Evolutionary conservation across 768 basidiomycete species (phyloP), one percentile per base, ranked within the genome.

Genomic region (Termitomyces eurrhizus): DNA sequence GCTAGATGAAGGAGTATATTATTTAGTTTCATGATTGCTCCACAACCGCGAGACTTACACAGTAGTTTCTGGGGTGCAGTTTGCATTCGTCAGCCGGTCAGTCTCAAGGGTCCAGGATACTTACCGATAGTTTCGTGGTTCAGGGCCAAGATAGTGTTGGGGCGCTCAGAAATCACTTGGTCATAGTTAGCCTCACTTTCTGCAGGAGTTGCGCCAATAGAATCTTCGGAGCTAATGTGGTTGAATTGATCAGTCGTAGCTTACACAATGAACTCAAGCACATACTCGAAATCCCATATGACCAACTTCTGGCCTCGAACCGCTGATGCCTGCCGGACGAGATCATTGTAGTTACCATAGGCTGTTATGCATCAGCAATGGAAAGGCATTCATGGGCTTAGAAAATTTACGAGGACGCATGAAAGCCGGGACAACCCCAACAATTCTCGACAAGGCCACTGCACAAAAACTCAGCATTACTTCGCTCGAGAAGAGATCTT

Each of bases 321-420:
- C 29, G 52, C 62, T 1, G 78, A 68, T 16, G 69, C 78, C 66
- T 75, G 71, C 7, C 72, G 73, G 14, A 81, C 80, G n/a, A 78
- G 73, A 64, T 79, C 67, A 62, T 83, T 81, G 69, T 78, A 80
- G 64, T 68, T 75, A 11, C 80, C 80, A 62, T 76, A 82, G 7
- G 80, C 74, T 78, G 49, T 36, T 36, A n/a, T 21, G n/a, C 35
- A 11, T 50, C 16, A 52, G 36, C 1, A 18, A 21, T 8, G 13
- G 39, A n/a, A 39, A 46, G 12, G 5, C 21, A 33, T 4, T n/a
- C 14, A 3, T 26, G 11, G 13, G 8, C 4, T 33, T 18, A 18
- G 14, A 44, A 7, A 24, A 69, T 66, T 12, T 65, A 77, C 77
- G 80, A 51, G 80, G 80, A 35, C 80, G 75, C 78, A 80, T 78